Conservation (phyloP, 73 alveolate species). For the Effrenium voratum region DNA sequence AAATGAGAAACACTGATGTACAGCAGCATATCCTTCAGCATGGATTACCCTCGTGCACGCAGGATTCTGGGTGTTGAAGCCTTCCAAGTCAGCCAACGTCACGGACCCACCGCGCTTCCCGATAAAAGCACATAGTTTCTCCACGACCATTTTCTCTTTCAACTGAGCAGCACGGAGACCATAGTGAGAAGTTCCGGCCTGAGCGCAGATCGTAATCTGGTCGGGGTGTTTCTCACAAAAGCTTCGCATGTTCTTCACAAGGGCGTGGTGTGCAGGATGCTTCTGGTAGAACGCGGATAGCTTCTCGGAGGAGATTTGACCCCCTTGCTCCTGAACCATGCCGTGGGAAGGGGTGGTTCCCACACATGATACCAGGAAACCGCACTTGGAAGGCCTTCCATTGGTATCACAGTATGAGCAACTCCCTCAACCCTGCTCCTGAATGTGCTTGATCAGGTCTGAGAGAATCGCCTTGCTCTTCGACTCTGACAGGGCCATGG, state of each 20-base stretch:
- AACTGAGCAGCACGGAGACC: background rate
- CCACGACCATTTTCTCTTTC: background rate
- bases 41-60: background rate
- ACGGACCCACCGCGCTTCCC: background rate
- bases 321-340: conserved; percentile 24
- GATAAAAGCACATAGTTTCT: background rate
- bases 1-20: background rate
- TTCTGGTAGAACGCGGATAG: background rate
- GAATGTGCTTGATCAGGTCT: background rate
- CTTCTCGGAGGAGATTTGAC: background rate
- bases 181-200: conserved; percentile 5
- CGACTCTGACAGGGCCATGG: background rate
- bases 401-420: too few species aligned
- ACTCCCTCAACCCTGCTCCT: conserved; percentile 15
- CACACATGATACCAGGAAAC: too few species aligned
- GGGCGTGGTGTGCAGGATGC: background rate
- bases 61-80: background rate
- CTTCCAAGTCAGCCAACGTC: background rate
- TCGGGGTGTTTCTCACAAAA: conserved; percentile 19
- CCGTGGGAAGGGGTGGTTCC: too few species aligned
- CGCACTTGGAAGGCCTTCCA: too few species aligned
- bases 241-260: conserved; percentile 28
- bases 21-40: background rate
- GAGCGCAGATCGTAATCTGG: background rate
- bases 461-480: background rate